These are phyloP conservation scores for Acanthamoeba castellanii DNA, from an alignment of 208 protist genomes.

Conservation along the genomic window DNA sequence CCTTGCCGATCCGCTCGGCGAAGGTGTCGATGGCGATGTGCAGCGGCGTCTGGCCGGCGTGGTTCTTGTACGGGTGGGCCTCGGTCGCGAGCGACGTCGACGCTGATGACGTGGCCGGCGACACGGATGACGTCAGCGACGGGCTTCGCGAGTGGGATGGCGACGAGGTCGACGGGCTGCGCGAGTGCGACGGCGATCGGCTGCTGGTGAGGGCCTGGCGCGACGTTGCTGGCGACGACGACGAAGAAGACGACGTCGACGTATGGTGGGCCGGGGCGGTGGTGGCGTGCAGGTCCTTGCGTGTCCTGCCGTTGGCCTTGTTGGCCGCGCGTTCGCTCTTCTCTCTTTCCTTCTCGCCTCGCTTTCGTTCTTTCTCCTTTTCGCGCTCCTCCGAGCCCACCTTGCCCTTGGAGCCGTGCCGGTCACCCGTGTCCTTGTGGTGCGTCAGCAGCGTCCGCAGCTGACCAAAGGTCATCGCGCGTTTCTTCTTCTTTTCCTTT, in stretches of 20 bases:
- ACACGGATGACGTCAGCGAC: background rate
- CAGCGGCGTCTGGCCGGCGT: conserved; percentile 33
- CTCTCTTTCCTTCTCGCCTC: background rate
- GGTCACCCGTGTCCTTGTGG: background rate
- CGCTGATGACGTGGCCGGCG: background rate
- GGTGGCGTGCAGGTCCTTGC: conserved; percentile 21
- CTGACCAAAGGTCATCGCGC: background rate
- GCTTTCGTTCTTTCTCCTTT: background rate
- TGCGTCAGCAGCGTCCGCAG: conserved; percentile 27
- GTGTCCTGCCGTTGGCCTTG: background rate
- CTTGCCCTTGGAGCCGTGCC: background rate
- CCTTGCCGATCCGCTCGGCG: conserved; percentile 2
- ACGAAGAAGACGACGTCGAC: no score
- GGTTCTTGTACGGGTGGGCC: conserved; percentile 14
- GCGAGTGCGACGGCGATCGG: background rate
- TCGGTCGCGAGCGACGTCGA: background rate
- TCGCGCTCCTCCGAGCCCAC: background rate
- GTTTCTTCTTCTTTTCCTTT: conserved; percentile 7
- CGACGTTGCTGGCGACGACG: no score
- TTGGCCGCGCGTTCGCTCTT: background rate
- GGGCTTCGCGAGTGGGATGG: conserved; percentile 1
- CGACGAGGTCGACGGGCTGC: background rate
- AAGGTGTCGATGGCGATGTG: conserved; percentile 33
- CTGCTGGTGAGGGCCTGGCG: background rate
- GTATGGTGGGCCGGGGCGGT: background rate